Evolutionary conservation across 768 basidiomycete genomes (phyloP).

Genomic region (Rhizopogon vulgaris): DNA sequence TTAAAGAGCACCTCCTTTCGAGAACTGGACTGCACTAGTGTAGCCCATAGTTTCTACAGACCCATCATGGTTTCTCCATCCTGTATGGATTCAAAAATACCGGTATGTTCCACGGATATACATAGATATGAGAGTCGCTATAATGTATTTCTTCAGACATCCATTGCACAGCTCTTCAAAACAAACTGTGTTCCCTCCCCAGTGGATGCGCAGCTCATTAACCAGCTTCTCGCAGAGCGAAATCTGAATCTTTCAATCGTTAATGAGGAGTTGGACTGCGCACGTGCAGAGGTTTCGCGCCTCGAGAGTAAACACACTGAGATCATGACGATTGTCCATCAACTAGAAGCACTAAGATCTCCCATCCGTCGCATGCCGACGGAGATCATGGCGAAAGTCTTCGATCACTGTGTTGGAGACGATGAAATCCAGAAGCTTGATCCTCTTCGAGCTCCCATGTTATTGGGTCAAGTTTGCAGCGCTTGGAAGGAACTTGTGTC

Average conservation of each 20-base stretch:
- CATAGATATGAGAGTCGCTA: background rate
- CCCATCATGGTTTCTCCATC: background rate
- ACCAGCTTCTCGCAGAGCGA: slow-evolving; percentile 12
- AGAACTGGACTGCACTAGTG: background rate
- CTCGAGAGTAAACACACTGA: slow-evolving; percentile 14
- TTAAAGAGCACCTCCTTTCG: background rate
- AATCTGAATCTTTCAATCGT: slow-evolving; percentile 10
- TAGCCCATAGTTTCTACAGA: background rate
- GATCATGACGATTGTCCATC: slow-evolving; percentile 10
- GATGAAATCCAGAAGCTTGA: slow-evolving; percentile 5
- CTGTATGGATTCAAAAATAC: slow-evolving; percentile 15
- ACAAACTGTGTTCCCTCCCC: slow-evolving; percentile 23
- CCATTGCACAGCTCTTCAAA: slow-evolving; percentile 22
- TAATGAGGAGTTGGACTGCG: slow-evolving; percentile 13
- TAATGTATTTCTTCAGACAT: slow-evolving; percentile 7
- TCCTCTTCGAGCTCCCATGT: slow-evolving; percentile 14
- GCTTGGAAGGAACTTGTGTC: slow-evolving; percentile 25
- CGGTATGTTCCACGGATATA: slow-evolving; percentile 11
- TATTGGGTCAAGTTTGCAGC: slow-evolving; percentile 25
- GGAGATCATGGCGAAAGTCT: slow-evolving; percentile 22
- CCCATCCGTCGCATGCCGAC: slow-evolving; percentile 27
- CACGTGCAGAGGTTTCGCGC: slow-evolving; percentile 12
- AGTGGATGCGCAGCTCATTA: slow-evolving; percentile 13
- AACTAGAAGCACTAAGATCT: slow-evolving; percentile 22
- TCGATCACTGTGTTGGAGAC: slow-evolving; percentile 17